Percentiles rank a stretch among this genome's conserved stretches.
These are phyloP conservation scores for Nemania sp. DNA, from an alignment of 2,329 filamentous ascomycete genomes.

Conservation along the genomic window DNA sequence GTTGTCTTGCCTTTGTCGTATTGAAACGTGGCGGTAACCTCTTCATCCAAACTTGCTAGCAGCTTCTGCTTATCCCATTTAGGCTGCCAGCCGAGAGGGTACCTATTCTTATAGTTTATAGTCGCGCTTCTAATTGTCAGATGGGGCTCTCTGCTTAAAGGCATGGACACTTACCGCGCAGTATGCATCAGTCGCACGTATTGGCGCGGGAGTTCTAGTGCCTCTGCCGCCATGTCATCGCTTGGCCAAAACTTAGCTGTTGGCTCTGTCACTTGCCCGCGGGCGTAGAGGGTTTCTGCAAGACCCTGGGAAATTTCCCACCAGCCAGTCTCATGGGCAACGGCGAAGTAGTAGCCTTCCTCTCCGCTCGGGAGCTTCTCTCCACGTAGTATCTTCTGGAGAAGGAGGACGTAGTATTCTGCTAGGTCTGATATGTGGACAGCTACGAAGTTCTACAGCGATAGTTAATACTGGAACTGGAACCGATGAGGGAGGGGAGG, in stretches of 20 bases:
- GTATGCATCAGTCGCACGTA: conserved; percentile 46
- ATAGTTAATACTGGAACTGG: neutral
- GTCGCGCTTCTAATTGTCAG: conserved; percentile 32
- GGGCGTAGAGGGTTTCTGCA: conserved; percentile 45
- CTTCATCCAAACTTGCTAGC: conserved; percentile 46
- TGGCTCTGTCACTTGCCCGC: conserved; percentile 48
- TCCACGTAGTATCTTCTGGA: conserved; percentile 48
- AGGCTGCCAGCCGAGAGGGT: conserved; percentile 48
- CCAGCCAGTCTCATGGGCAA: conserved; percentile 47
- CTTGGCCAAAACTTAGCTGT: conserved; percentile 48
- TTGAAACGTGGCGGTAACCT: conserved; percentile 45
- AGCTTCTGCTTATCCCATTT: conserved; percentile 46
- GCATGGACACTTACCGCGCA: conserved; percentile 43
- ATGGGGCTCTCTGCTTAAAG: conserved; percentile 3
- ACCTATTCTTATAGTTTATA: conserved; percentile 40
- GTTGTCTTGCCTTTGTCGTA: conserved; percentile 40
- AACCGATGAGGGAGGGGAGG: conserved; percentile 19
- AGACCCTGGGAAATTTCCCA: conserved; percentile 50
- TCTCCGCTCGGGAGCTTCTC: conserved; percentile 47
- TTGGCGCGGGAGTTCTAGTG: conserved; percentile 48
- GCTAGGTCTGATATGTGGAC: conserved; percentile 52
- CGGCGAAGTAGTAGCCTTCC: conserved; percentile 53
- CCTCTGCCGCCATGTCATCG: conserved; percentile 50
- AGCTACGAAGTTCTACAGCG: conserved; percentile 41
- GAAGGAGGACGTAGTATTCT: conserved; percentile 48